These are phyloP conservation scores for Zasmidium cellare DNA, from an alignment of 2,329 filamentous ascomycete species.

Conservation along the genomic window DNA sequence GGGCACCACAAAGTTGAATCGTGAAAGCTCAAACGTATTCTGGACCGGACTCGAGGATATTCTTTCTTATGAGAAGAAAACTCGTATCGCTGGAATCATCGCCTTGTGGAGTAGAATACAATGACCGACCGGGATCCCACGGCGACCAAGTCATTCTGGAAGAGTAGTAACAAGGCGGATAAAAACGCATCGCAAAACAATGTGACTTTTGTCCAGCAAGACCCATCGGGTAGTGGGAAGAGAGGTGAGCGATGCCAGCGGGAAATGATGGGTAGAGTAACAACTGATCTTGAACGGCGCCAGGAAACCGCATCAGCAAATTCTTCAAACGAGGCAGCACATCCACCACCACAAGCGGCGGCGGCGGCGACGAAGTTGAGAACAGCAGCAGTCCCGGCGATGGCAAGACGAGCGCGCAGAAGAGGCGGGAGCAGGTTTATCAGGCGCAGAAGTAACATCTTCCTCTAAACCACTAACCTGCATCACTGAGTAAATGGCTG, in stretches of 20 bases:
- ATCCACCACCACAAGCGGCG: not conserved
- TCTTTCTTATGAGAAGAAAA: too few relatives aligned
- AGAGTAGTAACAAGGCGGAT: not conserved
- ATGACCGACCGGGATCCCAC: too few relatives aligned
- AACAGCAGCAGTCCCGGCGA: not conserved
- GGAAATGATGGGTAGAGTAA: not conserved
- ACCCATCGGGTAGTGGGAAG: not conserved
- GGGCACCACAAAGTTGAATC: too few relatives aligned
- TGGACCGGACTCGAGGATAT: too few relatives aligned
- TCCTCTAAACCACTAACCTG: not conserved
- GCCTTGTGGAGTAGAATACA: too few relatives aligned
- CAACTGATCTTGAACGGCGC: not conserved
- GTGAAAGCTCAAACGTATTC: too few relatives aligned
- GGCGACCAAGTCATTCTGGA: conserved; percentile 14
- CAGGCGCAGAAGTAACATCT: conserved; percentile 28
- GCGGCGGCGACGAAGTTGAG: conserved; percentile 1
- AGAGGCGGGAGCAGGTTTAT: conserved; percentile 28
- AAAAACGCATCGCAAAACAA: not conserved
- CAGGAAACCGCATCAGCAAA: conserved; percentile 8
- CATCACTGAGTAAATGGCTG: not conserved
- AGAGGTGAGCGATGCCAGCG: not conserved
- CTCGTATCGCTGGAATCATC: too few relatives aligned
- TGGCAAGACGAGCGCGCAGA: conserved; percentile 8
- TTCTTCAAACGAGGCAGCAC: conserved; percentile 7
- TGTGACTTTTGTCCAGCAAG: conserved; percentile 12